Evolutionary conservation across 805 yeast genomes (phyloP).

Genomic region (Ogataea haglerorum): DNA sequence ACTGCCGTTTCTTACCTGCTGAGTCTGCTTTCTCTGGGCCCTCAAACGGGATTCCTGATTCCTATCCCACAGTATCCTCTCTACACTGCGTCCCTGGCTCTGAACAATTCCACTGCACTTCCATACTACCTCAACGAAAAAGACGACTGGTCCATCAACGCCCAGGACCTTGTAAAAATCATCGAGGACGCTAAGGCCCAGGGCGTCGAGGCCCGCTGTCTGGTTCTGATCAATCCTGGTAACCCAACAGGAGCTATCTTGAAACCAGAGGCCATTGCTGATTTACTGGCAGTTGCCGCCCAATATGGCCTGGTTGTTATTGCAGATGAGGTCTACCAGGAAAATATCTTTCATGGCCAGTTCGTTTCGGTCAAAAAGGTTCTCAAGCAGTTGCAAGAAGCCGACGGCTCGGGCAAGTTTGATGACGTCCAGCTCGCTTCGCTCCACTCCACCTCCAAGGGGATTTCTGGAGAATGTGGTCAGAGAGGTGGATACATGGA

Average conservation of each 20-base stretch:
- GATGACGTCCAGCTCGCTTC: conserved; percentile 84
- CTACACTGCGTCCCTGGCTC: conserved; percentile 89
- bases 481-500: conserved; percentile 99
- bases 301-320: conserved; percentile 79
- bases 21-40: conserved; percentile 64
- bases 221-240: conserved; percentile 96
- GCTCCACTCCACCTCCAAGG: conserved; percentile 95
- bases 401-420: conserved; percentile 51
- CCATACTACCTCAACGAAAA: conserved; percentile 85
- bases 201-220: conserved; percentile 65
- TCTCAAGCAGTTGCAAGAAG: conserved; percentile 56
- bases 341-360: conserved; percentile 77
- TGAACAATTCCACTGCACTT: conserved; percentile 76
- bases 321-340: conserved; percentile 98
- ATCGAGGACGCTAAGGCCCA: conserved; percentile 45
- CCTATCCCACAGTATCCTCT: conserved; percentile 99
- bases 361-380: conserved; percentile 84
- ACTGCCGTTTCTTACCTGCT: conserved; percentile 83
- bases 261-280: conserved; percentile 59
- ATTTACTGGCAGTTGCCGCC: conserved; percentile 76
- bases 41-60: conserved; percentile 74
- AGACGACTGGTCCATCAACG: conserved; percentile 79
- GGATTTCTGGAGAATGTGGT: conserved; percentile 98
- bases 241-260: conserved; percentile 95
- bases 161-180: conserved; percentile 55